Conservation (phyloP, 2,329 filamentous ascomycete genomes). For the Pseudogymnoascus sp. region DNA sequence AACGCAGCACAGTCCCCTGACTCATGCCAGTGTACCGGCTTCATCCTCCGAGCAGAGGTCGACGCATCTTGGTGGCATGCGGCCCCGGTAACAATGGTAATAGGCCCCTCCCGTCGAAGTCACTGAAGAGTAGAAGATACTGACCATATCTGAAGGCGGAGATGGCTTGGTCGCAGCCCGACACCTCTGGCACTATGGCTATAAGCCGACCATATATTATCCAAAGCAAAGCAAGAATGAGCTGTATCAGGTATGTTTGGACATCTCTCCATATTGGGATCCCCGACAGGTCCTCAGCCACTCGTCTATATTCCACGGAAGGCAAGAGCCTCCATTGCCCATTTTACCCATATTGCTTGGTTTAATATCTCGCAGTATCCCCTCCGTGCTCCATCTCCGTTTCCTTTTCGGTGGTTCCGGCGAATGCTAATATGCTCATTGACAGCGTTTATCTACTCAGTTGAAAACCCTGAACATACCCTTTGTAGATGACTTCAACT, state of each 20-base stretch:
- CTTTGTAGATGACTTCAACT: conserved; percentile 72
- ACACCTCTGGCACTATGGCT: conserved; percentile 87
- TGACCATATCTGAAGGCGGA: conserved; percentile 51
- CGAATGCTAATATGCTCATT: conserved; percentile 12
- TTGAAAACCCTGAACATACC: conserved; percentile 75
- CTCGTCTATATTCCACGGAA: background rate
- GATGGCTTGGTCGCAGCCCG: conserved; percentile 92
- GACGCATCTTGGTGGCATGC: conserved; percentile 76
- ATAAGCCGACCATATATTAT: conserved; percentile 82
- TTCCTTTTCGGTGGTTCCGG: conserved; percentile 10
- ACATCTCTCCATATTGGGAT: background rate
- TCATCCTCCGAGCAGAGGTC: conserved; percentile 66
- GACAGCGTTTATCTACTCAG: conserved; percentile 73
- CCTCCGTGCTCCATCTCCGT: background rate
- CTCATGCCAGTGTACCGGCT: conserved; percentile 67
- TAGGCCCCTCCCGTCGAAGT: background rate
- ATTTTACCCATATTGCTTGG: conserved; percentile 12
- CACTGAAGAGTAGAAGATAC: background rate
- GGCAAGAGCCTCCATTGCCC: background rate
- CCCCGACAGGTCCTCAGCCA: background rate
- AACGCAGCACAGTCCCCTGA: background rate
- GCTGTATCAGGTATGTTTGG: conserved; percentile 62
- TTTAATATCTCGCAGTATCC: background rate
- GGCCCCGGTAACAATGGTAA: conserved; percentile 71
- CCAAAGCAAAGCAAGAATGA: conserved; percentile 89